A percentile compares a stretch with the other conserved stretches of the same genome.
Evolutionary conservation across 148 eudicot species (phyloP).

Genomic region (Simmondsia chinensis): DNA sequence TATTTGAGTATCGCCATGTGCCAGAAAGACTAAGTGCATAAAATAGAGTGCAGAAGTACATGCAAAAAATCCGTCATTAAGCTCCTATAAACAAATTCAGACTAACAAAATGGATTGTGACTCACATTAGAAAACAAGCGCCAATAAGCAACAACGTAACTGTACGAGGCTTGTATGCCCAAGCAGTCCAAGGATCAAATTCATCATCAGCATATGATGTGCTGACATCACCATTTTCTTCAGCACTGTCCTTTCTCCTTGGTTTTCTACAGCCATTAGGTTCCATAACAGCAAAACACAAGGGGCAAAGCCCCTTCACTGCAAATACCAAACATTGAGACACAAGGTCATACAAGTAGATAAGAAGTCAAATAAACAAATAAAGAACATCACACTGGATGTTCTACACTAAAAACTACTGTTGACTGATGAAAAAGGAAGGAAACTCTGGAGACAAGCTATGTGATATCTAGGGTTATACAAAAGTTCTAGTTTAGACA

Average conservation of each 20-base stretch:
- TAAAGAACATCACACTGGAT: background rate
- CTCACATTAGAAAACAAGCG: constrained; percentile 94
- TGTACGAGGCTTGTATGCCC: constrained; percentile 96
- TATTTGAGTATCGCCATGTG: too few relatives aligned
- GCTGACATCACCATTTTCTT: constrained; percentile 48
- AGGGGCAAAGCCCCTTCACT: constrained; percentile 6
- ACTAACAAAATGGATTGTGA: background rate
- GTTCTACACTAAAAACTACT: background rate
- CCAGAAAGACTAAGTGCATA: background rate
- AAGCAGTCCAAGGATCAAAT: constrained; percentile 97
- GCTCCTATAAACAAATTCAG: background rate
- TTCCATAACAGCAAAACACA: constrained; percentile 33
- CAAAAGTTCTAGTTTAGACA: background rate
- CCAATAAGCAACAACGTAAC: constrained; percentile 79
- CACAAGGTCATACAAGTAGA: background rate
- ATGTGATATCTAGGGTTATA: too few relatives aligned
- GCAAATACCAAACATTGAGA: background rate
- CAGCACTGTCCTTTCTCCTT: constrained; percentile 18
- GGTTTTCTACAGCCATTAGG: constrained; percentile 31
- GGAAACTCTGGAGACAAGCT: background rate
- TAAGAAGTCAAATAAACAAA: background rate
- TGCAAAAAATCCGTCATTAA: background rate
- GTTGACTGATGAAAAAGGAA: background rate
- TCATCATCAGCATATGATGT: constrained; percentile 47
- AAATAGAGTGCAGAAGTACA: background rate